Evolutionary conservation across 164 flowering plant genomes (phyloP), one percentile per base, ranked within the genome.

Genomic region (Dillenia suffruticosa): DNA sequence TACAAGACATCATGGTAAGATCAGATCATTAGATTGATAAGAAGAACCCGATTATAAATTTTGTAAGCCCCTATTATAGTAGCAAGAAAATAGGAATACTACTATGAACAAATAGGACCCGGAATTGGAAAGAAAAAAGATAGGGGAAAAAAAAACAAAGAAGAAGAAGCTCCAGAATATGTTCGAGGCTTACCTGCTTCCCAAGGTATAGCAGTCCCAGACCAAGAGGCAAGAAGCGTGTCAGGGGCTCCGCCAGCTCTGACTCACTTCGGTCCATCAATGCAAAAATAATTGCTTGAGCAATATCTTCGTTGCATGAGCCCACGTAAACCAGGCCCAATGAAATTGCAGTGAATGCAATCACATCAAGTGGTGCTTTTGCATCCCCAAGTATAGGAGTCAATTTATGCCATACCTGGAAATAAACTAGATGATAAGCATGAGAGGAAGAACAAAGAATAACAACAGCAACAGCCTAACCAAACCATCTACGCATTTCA

Each of bases 191-290:
- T 76, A 90, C 99, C 97, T 92, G 97, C 82, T 92, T 95, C 58
- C 99, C 99, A 61, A 95, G 91, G 73, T 88, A 92, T 8, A 95
- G 78, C 67, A 95, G 93, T 63, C 99, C 99, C 67, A 92, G 95
- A 9, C 91, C 97, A 49, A 95, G 85, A 55, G 93, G 88, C 62
- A 95, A 70, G 63, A 95, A 79, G 15, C 95, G 84, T 49, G 80
- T 77, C 14, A 92, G 90, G 11, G 98, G 83, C 68, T 95, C 98
- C 47, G 81, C 88, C 65, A 90, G 68, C 67, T 90, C 99, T 64
- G 88, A 58, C 59, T 95, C 98, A 77, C 84, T 84, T 50, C 95
- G 75, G 46, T 92, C 97, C 98, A 88, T 95, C 58, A 95, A 70
- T 13, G 97, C 84, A 81, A 83, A 84, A 63, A 95, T 88, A 19